phyloP scores from a whole-genome alignment of 2,329 filamentous ascomycete genomes.

The Fusarium abutilonis region DNA sequence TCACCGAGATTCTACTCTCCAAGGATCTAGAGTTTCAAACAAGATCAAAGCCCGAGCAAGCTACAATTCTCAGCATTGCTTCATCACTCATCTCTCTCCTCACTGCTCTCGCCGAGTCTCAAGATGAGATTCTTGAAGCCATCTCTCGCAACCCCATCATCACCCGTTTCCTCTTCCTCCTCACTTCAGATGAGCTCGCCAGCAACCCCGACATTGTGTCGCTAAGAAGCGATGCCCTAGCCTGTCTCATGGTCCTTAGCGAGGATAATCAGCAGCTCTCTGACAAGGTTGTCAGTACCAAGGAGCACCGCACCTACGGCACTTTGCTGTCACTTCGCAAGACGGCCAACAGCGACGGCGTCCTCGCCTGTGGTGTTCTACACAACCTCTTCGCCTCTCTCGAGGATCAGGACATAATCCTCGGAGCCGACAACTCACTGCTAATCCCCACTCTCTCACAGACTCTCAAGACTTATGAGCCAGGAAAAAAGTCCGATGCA shows the following conservation, averaged over 20 bases:
- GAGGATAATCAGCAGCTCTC: constrained; percentile 68
- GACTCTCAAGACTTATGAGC: constrained; percentile 44
- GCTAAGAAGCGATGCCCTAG: constrained; percentile 60
- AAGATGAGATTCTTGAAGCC: constrained; percentile 67
- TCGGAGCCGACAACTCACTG: constrained; percentile 49
- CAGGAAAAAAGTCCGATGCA: constrained; percentile 46
- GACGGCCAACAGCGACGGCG: constrained; percentile 58
- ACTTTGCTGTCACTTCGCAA: constrained; percentile 60
- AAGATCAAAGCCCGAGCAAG: constrained; percentile 63
- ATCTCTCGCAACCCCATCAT: constrained; percentile 62
- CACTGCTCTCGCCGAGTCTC: constrained; percentile 65
- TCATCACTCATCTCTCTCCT: constrained; percentile 64
- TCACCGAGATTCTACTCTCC: constrained; percentile 56
- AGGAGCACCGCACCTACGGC: constrained; percentile 59
- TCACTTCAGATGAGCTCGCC: constrained; percentile 58
- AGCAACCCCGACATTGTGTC: constrained; percentile 54
- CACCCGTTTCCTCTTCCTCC: constrained; percentile 63
- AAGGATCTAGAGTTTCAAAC: constrained; percentile 57
- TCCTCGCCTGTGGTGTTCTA: constrained; percentile 68
- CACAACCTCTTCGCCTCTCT: constrained; percentile 68
- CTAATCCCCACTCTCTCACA: constrained; percentile 53
- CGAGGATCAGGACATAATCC: constrained; percentile 37
- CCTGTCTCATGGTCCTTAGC: constrained; percentile 66
- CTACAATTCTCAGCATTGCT: constrained; percentile 63
- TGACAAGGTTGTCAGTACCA: constrained; percentile 62